These are phyloP conservation scores for Podila horticola DNA, from an alignment of 192 early-diverging fungal species.

Conservation along the genomic window DNA sequence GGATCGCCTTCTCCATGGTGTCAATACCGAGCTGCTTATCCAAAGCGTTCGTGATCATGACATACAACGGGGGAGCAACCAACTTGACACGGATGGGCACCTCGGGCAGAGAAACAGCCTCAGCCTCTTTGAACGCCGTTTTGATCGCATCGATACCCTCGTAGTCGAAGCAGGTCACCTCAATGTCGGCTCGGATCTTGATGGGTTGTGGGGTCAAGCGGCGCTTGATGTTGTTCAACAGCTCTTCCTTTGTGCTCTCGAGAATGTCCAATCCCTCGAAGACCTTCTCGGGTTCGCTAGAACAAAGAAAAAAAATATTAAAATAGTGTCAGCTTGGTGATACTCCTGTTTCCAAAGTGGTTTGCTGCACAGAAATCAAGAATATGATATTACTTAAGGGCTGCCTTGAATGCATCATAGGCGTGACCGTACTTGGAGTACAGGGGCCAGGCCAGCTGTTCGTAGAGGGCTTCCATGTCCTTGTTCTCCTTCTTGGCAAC, in stretches of 20 bases:
- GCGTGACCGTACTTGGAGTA: slow-evolving; percentile 97
- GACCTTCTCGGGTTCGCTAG: slow-evolving; percentile 84
- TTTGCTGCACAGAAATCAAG: background rate
- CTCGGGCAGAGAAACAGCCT: slow-evolving; percentile 80
- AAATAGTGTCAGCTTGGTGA: background rate
- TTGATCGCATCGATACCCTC: slow-evolving; percentile 98
- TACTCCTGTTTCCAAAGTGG: too few species aligned
- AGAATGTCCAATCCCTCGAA: slow-evolving; percentile 83
- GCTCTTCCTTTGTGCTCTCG: slow-evolving; percentile 71
- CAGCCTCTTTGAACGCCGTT: slow-evolving; percentile 86
- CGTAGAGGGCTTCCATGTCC: slow-evolving; percentile 87
- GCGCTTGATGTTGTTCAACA: slow-evolving; percentile 86
- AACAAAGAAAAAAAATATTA: slow-evolving; percentile 5
- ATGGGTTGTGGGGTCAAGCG: slow-evolving; percentile 95
- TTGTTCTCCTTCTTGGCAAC: slow-evolving; percentile 88
- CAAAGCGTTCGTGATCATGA: slow-evolving; percentile 85
- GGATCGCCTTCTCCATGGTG: slow-evolving; percentile 89
- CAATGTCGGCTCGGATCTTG: slow-evolving; percentile 97
- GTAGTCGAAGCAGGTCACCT: slow-evolving; percentile 92
- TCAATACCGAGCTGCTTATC: slow-evolving; percentile 89
- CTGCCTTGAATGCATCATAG: slow-evolving; percentile 96
- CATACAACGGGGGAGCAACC: slow-evolving; percentile 95
- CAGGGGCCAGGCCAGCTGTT: slow-evolving; percentile 91
- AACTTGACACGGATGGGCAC: slow-evolving; percentile 84
- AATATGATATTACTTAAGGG: slow-evolving; percentile 73